phyloP scores from a whole-genome alignment of 139 green algal species.

The Yamagishiella unicocca region DNA sequence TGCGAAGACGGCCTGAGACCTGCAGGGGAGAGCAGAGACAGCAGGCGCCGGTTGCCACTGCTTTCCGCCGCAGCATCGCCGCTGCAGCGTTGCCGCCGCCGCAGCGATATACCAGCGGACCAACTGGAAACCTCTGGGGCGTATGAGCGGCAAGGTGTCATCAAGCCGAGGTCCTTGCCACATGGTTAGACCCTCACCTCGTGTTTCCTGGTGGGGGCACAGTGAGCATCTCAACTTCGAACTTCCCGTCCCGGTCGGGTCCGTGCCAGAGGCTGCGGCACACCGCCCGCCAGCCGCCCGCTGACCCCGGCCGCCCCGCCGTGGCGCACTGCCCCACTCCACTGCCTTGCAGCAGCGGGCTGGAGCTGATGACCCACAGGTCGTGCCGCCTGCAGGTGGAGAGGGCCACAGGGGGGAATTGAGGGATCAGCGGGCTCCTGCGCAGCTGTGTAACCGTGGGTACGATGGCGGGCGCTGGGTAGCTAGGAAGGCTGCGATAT shows the following conservation, averaged over 20 bases:
- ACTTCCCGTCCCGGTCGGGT: conserved; percentile 85
- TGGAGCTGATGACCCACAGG: conserved; percentile 79
- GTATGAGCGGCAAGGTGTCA: no score
- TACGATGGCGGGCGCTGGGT: no score
- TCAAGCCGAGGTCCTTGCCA: no score
- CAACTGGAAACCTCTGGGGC: no score
- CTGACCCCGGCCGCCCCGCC: neutral
- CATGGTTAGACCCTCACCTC: conserved; percentile 2
- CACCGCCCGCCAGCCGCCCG: conserved; percentile 7
- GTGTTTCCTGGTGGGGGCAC: neutral
- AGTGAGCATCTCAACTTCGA: conserved; percentile 77
- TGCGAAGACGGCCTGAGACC: conserved; percentile 55
- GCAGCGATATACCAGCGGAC: no score
- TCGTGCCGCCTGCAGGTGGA: conserved; percentile 68
- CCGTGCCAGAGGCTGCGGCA: conserved; percentile 79
- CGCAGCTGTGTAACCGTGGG: no score
- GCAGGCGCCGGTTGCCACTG: no score
- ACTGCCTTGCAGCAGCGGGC: conserved; percentile 48
- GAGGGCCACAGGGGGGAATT: no score
- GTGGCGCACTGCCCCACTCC: neutral
- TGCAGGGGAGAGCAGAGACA: neutral
- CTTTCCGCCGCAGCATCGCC: no score
- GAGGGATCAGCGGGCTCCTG: no score
- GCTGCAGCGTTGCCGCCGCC: no score
- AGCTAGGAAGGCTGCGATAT: no score